Percentiles rank a stretch among this genome's conserved stretches.
phyloP scores from a whole-genome alignment of 305 asterid genomes.

The Plantago lanceolata region DNA sequence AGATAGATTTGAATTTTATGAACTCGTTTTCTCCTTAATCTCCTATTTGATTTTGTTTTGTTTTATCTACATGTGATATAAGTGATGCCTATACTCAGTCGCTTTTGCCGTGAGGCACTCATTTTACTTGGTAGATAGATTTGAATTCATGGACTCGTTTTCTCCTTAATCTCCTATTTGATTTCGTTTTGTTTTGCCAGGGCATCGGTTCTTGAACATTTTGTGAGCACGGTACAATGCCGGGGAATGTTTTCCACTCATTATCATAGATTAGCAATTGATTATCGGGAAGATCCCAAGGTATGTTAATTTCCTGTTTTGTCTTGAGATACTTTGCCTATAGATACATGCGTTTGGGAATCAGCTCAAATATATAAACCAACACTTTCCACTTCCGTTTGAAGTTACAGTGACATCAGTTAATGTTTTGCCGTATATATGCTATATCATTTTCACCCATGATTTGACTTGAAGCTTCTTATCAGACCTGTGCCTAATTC shows the following conservation, averaged over 20 bases:
- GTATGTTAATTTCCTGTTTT: slow-evolving; percentile 34
- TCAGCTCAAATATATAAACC: background rate
- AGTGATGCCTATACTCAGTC: background rate
- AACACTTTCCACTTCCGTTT: background rate
- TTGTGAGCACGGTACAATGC: slow-evolving; percentile 69
- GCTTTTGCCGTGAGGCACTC: background rate
- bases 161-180: slow-evolving; percentile 10
- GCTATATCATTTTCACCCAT: background rate
- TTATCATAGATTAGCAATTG: slow-evolving; percentile 81
- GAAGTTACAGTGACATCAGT: background rate
- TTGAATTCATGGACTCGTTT: background rate
- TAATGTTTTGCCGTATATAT: background rate
- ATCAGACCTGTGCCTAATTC: background rate
- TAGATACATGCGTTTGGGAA: background rate
- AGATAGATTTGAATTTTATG: background rate
- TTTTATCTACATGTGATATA: too few species aligned
- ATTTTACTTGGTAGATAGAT: background rate
- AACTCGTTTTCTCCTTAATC: slow-evolving; percentile 7
- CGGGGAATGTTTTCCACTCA: slow-evolving; percentile 98
- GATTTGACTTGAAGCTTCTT: background rate
- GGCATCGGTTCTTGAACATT: slow-evolving; percentile 92
- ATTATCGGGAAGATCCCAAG: slow-evolving; percentile 69
- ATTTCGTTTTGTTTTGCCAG: slow-evolving; percentile 45
- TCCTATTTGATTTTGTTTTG: background rate
- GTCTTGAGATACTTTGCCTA: background rate